Percentiles rank a stretch among this genome's conserved stretches.
Evolutionary conservation across 2,329 filamentous ascomycete genomes (phyloP).

Genomic region (Colletotrichum sublineola): DNA sequence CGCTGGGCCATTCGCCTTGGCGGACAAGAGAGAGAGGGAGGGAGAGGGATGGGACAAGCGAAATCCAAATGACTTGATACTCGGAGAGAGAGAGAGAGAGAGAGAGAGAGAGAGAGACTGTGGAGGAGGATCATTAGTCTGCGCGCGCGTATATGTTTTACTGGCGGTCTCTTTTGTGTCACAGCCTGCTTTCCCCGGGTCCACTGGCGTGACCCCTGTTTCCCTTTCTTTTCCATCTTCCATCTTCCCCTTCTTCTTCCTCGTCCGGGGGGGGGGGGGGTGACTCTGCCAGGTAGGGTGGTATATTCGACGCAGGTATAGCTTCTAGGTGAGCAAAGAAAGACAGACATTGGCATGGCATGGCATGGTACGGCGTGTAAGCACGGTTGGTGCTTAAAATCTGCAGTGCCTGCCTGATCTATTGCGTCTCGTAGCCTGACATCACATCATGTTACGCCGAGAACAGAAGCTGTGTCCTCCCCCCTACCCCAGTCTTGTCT

Average conservation of each 20-base stretch:
- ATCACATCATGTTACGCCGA: not conserved
- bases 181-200: not conserved
- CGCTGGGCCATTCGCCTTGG: not conserved
- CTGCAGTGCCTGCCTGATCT: not conserved
- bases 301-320: not conserved
- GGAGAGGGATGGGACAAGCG: not conserved
- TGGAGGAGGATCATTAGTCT: slow-evolving; percentile 11
- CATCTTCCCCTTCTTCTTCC: not conserved
- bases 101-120: not conserved
- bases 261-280: too few relatives aligned
- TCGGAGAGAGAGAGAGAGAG: not conserved
- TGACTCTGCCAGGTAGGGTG: too few relatives aligned
- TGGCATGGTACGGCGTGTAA: not conserved
- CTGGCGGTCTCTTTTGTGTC: not conserved
- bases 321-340: not conserved
- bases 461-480: not conserved
- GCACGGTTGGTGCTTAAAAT: not conserved
- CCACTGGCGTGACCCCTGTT: not conserved
- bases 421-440: not conserved
- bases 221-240: not conserved
- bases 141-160: slow-evolving; percentile 2
- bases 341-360: not conserved
- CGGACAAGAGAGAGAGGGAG: not conserved
- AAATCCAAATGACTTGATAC: slow-evolving; percentile 20
- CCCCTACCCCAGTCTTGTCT: not conserved